These are phyloP conservation scores for Chaetothyriales sp. DNA, from an alignment of 2,329 filamentous ascomycete genomes.

Conservation along the genomic window DNA sequence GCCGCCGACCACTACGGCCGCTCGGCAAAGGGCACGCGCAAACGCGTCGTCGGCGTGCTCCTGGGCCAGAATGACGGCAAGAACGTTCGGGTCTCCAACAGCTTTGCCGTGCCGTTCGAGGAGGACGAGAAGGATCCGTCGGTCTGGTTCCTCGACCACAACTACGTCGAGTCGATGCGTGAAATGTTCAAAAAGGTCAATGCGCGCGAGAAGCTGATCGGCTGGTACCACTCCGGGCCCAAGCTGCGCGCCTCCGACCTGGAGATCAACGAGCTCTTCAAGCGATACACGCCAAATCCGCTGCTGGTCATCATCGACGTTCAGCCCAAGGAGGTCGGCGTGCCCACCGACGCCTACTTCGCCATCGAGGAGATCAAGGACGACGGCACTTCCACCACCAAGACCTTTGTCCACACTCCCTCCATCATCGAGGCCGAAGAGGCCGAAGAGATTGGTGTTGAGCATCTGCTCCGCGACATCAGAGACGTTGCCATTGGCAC, in stretches of 20 bases:
- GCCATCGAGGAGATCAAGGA: constrained; percentile 99
- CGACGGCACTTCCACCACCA: constrained; percentile 90
- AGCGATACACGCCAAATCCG: constrained; percentile 94
- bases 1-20: constrained; percentile 97
- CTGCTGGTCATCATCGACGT: constrained; percentile 96
- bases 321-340: constrained; percentile 92
- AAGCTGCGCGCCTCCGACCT: constrained; percentile 94
- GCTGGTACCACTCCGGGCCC: constrained; percentile 97
- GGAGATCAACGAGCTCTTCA: constrained; percentile 99
- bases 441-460: constrained; percentile 96
- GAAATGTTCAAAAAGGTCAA: constrained; percentile 99
- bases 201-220: constrained; percentile 94
- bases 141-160: constrained; percentile 98
- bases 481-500: constrained; percentile 95
- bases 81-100: constrained; percentile 94
- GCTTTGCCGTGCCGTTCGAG: constrained; percentile 94
- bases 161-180: constrained; percentile 98
- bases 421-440: constrained; percentile 98
- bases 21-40: constrained; percentile 73
- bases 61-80: constrained; percentile 93
- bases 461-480: constrained; percentile 94
- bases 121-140: constrained; percentile 98
- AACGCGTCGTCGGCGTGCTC: constrained; percentile 84
- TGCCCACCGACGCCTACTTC: constrained; percentile 97
- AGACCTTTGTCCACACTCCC: constrained; percentile 96